Base-by-base conservation (phyloP, 177 flowering plant genomes). In the Telopea speciosissima region DNA sequence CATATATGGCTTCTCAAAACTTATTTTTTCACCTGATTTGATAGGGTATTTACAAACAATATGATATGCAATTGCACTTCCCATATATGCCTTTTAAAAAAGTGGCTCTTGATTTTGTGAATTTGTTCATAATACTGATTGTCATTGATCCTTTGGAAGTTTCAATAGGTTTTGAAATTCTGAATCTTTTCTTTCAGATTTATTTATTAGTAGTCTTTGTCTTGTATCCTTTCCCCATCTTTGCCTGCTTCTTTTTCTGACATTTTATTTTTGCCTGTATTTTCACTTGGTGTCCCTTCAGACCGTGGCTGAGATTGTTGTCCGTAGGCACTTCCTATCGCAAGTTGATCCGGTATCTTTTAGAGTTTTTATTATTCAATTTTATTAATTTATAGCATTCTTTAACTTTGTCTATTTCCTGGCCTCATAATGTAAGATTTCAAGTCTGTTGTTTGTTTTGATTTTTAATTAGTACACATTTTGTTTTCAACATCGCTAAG, bases 251-350 rank as follows among this genome's bases (percentile, higher is more conserved):
- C 2, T 59, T 24, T 21, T 68, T 66, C 31, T 56, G 68, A 40
- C 60, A 16, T 36, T 58, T 44, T 19, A 22, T 65, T 31, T 71
- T 71, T 58, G 36, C 12, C 74, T 63, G 7, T 58, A 42, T 66
- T 24, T 65, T 65, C 45, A 44, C 75, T 5, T 66, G 25, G 62
- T 79, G 63, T 70, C 31, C 33, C 83, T 79, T 67, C 96, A 94
- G 97, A 93, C 97, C 71, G 91, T 94, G 9, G 91, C 88, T 67
- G 86, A 72, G 52, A 88, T 90, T 70, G 67, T 86, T 66, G 82
- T 87, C 45, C 74, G 73, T 25, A 84, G 90, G 75, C 90, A 92
- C 78, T 94, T 90, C 77, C 65, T 64, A 66, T 86, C 87, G 16
- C 81, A 83, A 66, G 79, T 92, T 23, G 90, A 88, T 79, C 80